Evolutionary conservation across 2,329 filamentous ascomycete genomes (phyloP), one percentile per base, ranked within the genome.

Genomic region (Neospermospora avenae): DNA sequence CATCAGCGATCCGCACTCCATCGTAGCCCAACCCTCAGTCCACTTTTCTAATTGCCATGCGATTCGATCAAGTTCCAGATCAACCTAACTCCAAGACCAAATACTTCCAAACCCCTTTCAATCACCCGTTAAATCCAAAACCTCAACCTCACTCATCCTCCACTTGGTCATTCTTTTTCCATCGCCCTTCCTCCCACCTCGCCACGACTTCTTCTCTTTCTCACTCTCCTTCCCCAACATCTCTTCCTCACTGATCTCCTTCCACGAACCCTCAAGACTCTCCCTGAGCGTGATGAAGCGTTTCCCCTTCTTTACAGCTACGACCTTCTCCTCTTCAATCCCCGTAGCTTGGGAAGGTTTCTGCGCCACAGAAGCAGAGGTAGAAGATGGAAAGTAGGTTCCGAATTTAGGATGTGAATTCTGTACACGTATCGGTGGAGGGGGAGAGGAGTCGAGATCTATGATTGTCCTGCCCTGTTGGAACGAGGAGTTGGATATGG

Each of bases 251-350:
- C 65, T 65, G 13, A 69, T 51, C 57, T 69, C 67, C 58, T 69
- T 72, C 71, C 72, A 75, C 2, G 69, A 67, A 2, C 74, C 74
- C 5, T 70, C 71, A 25, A 75, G 62, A 61, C 71, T 74, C 13
- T 74, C 70, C n/a, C 74, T 64, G 3, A 69, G 60, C 34, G 71
- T 61, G 6, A 72, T 68, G 44, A 63, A 70, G 46, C 69, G 64
- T 46, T 69, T 69, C 8, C 62, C 56, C 28, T 59, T 66, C 39
- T 49, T 60, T 4, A 14, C 49, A 8, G 46, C 22, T 20, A 14
- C 6, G 18, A 52, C 7, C 14, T 22, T 52, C 10, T 28, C 16
- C n/a, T 22, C 11, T 5, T 5, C 11, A 31, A 5, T 5, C 11
- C 5, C 28, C 11, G 16, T 20, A 4, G 7, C n/a, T 49, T 22